phyloP scores from a whole-genome alignment of 2,329 filamentous ascomycete species.

The Fusarium robinianum region DNA sequence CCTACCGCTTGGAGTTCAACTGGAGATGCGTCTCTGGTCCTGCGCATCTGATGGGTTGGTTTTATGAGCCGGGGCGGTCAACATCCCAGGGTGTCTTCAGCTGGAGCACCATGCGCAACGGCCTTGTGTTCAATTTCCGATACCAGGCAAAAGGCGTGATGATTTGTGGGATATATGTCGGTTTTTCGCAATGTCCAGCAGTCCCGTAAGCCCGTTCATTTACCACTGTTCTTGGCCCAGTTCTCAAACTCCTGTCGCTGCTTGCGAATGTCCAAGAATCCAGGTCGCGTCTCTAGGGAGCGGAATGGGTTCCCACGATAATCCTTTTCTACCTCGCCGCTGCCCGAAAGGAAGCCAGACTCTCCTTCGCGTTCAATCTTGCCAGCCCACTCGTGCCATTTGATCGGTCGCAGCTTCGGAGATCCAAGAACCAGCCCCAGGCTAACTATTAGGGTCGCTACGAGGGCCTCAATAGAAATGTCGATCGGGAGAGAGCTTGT shows the following conservation, averaged over 20 bases:
- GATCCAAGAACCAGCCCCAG: conserved; percentile 80
- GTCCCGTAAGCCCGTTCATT: conserved; percentile 19
- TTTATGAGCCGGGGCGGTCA: too few species aligned
- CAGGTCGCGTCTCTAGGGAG: conserved; percentile 75
- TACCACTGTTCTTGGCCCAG: conserved; percentile 60
- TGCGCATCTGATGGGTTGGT: too few species aligned
- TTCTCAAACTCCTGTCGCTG: conserved; percentile 77
- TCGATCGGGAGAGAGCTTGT: conserved; percentile 72
- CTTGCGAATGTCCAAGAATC: conserved; percentile 87
- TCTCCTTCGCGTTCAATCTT: conserved; percentile 79
- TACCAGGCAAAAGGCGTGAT: too few species aligned
- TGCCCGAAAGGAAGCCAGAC: conserved; percentile 58
- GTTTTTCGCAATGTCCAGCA: conserved; percentile 3
- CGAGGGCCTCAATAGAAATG: conserved; percentile 83
- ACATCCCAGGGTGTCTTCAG: too few species aligned
- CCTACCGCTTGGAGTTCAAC: too few species aligned
- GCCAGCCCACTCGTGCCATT: conserved; percentile 80
- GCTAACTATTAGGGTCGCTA: conserved; percentile 79
- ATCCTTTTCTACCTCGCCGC: conserved; percentile 70
- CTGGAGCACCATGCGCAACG: too few species aligned
- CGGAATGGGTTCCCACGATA: conserved; percentile 79
- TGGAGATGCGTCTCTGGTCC: too few species aligned
- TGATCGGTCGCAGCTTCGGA: conserved; percentile 80
- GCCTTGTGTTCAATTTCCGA: too few species aligned
- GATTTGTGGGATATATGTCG: too few species aligned